Conservation (phyloP, 768 basidiomycete genomes). For the Phaffia australis region DNA sequence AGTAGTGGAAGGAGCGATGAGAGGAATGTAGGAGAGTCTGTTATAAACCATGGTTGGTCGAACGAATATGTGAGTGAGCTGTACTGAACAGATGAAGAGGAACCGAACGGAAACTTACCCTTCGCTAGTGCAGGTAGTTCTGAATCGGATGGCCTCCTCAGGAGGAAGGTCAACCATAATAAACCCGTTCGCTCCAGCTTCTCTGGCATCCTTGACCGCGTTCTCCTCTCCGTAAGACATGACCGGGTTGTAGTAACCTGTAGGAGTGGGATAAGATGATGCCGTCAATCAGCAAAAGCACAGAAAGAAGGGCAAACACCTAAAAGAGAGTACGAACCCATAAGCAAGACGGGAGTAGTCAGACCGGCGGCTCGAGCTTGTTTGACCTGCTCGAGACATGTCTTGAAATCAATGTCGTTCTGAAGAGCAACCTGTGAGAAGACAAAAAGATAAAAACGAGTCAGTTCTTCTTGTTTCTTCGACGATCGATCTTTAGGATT, state of each 20-base stretch:
- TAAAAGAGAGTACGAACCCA: slow-evolving; percentile 52
- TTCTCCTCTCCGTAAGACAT: slow-evolving; percentile 91
- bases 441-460: not conserved
- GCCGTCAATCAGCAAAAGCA: slow-evolving; percentile 5
- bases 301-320: not conserved
- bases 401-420: slow-evolving; percentile 64
- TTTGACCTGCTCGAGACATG: slow-evolving; percentile 60
- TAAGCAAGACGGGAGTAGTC: slow-evolving; percentile 75
- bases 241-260: slow-evolving; percentile 95
- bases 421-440: slow-evolving; percentile 62
- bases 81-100: not conserved
- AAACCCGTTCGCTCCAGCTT: slow-evolving; percentile 91
- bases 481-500: not conserved
- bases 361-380: slow-evolving; percentile 75
- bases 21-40: slow-evolving; percentile 86
- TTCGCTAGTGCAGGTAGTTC: slow-evolving; percentile 68
- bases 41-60: slow-evolving; percentile 14
- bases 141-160: slow-evolving; percentile 84
- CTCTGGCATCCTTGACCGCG: slow-evolving; percentile 76
- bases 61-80: not conserved
- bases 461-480: not conserved
- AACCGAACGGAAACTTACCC: slow-evolving; percentile 48
- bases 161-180: slow-evolving; percentile 97
- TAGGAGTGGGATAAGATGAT: not conserved
- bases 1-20: slow-evolving; percentile 89